Evolutionary conservation across 805 yeast species (phyloP).

Genomic region (Wickerhamiella bombiphila): DNA sequence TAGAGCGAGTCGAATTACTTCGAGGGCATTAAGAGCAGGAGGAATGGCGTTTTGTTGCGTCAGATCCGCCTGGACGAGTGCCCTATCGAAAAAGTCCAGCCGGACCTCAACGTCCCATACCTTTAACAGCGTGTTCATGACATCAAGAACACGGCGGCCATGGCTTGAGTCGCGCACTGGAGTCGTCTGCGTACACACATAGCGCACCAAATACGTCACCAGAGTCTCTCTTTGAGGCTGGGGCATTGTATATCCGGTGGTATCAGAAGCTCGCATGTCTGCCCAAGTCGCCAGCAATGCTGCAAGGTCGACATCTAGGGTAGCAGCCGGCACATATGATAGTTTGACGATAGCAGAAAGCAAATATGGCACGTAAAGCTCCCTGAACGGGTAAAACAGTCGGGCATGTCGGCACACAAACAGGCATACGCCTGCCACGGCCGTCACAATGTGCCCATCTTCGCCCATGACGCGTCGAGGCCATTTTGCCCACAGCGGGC

Average conservation of each 20-base stretch:
- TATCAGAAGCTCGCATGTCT: conserved; percentile 6
- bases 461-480: conserved; percentile 85
- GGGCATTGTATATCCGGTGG: conserved; percentile 39
- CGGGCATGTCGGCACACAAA: conserved; percentile 78
- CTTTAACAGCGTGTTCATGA: conserved; percentile 56
- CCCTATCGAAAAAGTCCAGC: conserved; percentile 74
- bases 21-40: conserved; percentile 78
- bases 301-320: conserved; percentile 76
- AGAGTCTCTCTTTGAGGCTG: conserved; percentile 77
- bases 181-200: conserved; percentile 58
- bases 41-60: conserved; percentile 39
- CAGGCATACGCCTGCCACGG: conserved; percentile 76
- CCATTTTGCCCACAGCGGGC: conserved; percentile 77
- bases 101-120: conserved; percentile 87
- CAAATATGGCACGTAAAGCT: conserved; percentile 75
- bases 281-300: conserved; percentile 84
- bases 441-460: conserved; percentile 74
- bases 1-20: conserved; percentile 70
- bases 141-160: conserved; percentile 68
- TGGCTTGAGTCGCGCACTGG: conserved; percentile 62
- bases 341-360: conserved; percentile 87
- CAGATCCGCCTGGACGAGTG: conserved; percentile 65
- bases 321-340: conserved; percentile 67
- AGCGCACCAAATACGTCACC: conserved; percentile 73
- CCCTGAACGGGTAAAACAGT: conserved; percentile 71